Conservation (phyloP, 441 rosid species). For the Euphorbia schlechtendalii region DNA sequence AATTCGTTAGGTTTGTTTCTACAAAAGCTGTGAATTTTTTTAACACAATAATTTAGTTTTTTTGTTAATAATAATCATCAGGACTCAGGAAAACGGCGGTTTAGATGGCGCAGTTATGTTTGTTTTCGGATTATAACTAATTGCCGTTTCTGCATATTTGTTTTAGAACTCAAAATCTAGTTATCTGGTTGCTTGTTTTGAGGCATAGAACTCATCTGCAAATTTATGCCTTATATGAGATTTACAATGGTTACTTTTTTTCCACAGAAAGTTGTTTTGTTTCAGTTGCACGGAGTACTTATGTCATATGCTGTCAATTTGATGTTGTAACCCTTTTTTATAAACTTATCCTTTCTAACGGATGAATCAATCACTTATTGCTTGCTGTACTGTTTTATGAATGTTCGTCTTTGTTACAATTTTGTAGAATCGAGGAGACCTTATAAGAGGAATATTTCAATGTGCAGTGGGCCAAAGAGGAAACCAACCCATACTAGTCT, state of each 20-base stretch:
- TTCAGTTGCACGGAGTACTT: neutral
- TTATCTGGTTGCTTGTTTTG: slow-evolving; percentile 12
- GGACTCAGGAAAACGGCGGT: slow-evolving; percentile 8
- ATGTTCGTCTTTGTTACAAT: slow-evolving; percentile 5
- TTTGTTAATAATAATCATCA: slow-evolving; percentile 5
- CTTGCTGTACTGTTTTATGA: slow-evolving; percentile 13
- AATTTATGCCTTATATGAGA: slow-evolving; percentile 3
- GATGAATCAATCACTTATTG: neutral
- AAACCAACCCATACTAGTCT: slow-evolving; percentile 26
- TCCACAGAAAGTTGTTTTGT: neutral
- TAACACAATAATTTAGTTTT: slow-evolving; percentile 8
- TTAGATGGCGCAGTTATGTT: slow-evolving; percentile 27
- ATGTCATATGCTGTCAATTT: neutral
- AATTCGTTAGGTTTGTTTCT: slow-evolving; percentile 13
- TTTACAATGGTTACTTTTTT: slow-evolving; percentile 2
- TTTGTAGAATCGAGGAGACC: slow-evolving; percentile 29
- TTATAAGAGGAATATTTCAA: slow-evolving; percentile 15
- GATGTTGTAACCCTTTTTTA: neutral
- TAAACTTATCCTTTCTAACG: neutral
- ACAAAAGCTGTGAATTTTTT: slow-evolving; percentile 1
- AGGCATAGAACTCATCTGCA: slow-evolving; percentile 25
- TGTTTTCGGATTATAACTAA: slow-evolving; percentile 24
- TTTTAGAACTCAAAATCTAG: slow-evolving; percentile 2
- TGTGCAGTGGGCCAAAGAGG: slow-evolving; percentile 43
- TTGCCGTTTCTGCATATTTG: slow-evolving; percentile 21